A percentile compares a stretch with the other conserved stretches of the same genome.
Conservation (phyloP, 169 alveolate species). For the Haemoproteus tartakovskyi region DNA sequence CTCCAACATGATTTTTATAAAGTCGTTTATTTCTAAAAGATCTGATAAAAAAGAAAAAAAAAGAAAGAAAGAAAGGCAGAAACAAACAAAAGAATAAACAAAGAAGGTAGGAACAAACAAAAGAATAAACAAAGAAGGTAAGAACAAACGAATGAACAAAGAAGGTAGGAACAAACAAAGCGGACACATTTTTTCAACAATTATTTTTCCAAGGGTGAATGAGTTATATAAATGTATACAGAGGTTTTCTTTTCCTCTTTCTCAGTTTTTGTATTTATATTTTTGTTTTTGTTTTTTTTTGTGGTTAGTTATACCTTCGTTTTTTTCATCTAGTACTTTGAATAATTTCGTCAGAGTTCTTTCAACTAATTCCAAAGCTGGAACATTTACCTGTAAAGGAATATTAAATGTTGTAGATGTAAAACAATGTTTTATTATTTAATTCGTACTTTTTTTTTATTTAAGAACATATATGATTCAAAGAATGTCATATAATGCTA, state of each 20-base stretch:
- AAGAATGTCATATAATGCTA: too few relatives aligned
- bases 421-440: neutral
- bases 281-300: neutral
- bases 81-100: too few relatives aligned
- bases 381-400: slow-evolving; percentile 28
- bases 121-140: neutral
- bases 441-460: too few relatives aligned
- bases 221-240: too few relatives aligned
- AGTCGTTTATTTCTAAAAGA: slow-evolving; percentile 43
- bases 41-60: neutral
- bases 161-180: too few relatives aligned
- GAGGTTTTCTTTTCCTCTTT: neutral
- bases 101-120: neutral
- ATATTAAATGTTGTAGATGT: neutral
- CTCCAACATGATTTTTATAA: slow-evolving; percentile 56
- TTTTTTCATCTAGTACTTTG: slow-evolving; percentile 61
- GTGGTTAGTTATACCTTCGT: slow-evolving; percentile 22
- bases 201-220: too few relatives aligned
- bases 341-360: slow-evolving; percentile 49
- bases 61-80: neutral
- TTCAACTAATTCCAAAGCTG: slow-evolving; percentile 57
- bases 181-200: too few relatives aligned
- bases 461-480: neutral
- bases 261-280: neutral
- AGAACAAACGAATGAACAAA: too few relatives aligned